Evolutionary conservation across 2,329 filamentous ascomycete species (phyloP).

Genomic region (Botrytis fragariae): DNA sequence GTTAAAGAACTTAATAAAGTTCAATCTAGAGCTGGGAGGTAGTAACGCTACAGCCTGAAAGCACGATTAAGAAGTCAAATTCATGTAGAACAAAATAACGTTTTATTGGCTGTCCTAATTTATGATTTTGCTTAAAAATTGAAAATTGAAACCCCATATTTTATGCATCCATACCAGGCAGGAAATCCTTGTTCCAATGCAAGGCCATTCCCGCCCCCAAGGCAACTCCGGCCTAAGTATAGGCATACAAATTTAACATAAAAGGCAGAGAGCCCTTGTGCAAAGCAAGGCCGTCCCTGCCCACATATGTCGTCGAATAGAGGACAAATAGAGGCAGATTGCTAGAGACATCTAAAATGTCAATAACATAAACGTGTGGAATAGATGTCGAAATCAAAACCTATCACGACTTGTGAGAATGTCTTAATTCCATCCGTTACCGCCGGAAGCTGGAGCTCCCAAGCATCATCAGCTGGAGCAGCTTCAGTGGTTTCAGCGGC

Average conservation of each 20-base stretch:
- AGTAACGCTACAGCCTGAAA: background rate
- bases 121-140: background rate
- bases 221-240: constrained; percentile 12
- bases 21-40: background rate
- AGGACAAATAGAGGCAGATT: background rate
- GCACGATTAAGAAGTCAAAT: background rate
- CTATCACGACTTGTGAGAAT: background rate
- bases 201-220: constrained; percentile 10
- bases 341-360: background rate
- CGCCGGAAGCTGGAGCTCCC: background rate
- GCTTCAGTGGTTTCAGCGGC: constrained; percentile 3
- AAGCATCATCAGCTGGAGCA: constrained; percentile 3
- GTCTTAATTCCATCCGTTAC: background rate
- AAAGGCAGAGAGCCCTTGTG: background rate
- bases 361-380: background rate
- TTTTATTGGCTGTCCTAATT: background rate
- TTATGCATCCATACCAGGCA: constrained; percentile 14
- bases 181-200: constrained; percentile 8
- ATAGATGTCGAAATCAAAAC: background rate
- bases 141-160: background rate
- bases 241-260: constrained; percentile 11
- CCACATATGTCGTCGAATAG: background rate
- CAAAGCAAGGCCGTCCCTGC: background rate
- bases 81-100: background rate
- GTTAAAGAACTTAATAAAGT: background rate